These are phyloP conservation scores for Mollisia scopiformis DNA, from an alignment of 2,329 filamentous ascomycete genomes.

Conservation along the genomic window DNA sequence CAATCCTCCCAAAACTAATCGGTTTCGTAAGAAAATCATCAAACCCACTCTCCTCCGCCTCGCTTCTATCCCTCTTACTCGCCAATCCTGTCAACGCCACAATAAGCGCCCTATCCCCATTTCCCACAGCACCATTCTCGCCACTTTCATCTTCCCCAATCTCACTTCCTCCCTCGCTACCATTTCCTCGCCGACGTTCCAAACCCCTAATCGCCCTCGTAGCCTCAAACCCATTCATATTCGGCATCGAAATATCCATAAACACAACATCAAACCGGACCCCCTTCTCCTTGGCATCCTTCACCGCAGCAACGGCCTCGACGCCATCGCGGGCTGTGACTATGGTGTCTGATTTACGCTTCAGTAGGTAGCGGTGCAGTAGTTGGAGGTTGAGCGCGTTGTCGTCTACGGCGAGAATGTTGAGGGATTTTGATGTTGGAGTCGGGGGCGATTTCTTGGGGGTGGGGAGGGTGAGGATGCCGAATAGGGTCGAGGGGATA, in stretches of 20 bases:
- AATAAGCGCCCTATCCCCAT: constrained; percentile 41
- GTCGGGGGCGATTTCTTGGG: background rate
- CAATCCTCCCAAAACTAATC: constrained; percentile 36
- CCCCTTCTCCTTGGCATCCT: constrained; percentile 35
- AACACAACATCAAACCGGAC: constrained; percentile 47
- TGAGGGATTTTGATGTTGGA: constrained; percentile 7
- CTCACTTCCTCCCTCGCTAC: background rate
- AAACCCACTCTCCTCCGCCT: constrained; percentile 54
- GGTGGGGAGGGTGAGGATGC: background rate
- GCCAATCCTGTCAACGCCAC: constrained; percentile 56
- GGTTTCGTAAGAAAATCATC: constrained; percentile 58
- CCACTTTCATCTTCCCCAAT: background rate
- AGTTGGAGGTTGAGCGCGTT: constrained; percentile 44
- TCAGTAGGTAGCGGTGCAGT: constrained; percentile 39
- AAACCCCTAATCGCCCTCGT: constrained; percentile 50
- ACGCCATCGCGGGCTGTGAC: constrained; percentile 47
- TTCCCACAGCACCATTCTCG: background rate
- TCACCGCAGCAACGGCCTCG: constrained; percentile 44
- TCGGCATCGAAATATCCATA: constrained; percentile 59
- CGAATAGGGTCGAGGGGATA: background rate
- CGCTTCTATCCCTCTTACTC: constrained; percentile 48
- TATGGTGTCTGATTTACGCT: constrained; percentile 40
- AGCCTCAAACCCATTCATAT: constrained; percentile 53
- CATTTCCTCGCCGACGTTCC: constrained; percentile 39
- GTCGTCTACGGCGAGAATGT: constrained; percentile 43